These are phyloP conservation scores for Aspergillus sp. DNA, from an alignment of 2,329 filamentous ascomycete genomes.

Conservation along the genomic window DNA sequence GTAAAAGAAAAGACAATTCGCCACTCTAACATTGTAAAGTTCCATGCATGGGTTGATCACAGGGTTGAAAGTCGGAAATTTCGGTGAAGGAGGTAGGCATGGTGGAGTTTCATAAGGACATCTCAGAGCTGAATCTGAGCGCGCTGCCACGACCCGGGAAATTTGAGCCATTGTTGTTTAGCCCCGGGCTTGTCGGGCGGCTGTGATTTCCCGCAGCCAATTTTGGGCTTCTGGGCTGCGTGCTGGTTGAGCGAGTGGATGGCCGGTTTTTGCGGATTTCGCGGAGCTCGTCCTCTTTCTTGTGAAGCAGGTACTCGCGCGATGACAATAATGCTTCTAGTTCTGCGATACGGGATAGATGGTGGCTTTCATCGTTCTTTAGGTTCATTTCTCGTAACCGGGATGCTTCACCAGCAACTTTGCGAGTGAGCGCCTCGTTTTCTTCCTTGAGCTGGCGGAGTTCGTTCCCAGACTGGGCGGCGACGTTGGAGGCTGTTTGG, in stretches of 20 bases:
- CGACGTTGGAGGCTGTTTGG: constrained; percentile 46
- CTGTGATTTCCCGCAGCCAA: constrained; percentile 31
- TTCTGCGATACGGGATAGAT: constrained; percentile 40
- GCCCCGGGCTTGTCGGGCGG: constrained; percentile 42
- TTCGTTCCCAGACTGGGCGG: constrained; percentile 43
- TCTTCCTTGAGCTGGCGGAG: constrained; percentile 37
- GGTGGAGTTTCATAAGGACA: constrained; percentile 24
- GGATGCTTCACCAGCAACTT: constrained; percentile 36
- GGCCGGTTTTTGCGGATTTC: constrained; percentile 46
- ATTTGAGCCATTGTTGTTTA: constrained; percentile 31
- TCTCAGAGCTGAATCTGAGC: constrained; percentile 40
- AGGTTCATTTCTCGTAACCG: constrained; percentile 40
- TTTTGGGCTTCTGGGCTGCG: constrained; percentile 44
- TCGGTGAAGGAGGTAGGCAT: neutral
- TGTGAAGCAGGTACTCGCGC: constrained; percentile 41
- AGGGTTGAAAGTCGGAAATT: neutral
- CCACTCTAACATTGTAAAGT: neutral
- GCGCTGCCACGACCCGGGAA: constrained; percentile 35
- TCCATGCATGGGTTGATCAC: neutral
- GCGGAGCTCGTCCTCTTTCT: constrained; percentile 47
- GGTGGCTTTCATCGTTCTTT: constrained; percentile 31
- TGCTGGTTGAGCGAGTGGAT: constrained; percentile 43
- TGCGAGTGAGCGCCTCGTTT: constrained; percentile 36
- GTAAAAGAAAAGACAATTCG: neutral
- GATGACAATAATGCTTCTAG: constrained; percentile 36